phyloP scores from a whole-genome alignment of 257 asterid species.

The Lantana camara region DNA sequence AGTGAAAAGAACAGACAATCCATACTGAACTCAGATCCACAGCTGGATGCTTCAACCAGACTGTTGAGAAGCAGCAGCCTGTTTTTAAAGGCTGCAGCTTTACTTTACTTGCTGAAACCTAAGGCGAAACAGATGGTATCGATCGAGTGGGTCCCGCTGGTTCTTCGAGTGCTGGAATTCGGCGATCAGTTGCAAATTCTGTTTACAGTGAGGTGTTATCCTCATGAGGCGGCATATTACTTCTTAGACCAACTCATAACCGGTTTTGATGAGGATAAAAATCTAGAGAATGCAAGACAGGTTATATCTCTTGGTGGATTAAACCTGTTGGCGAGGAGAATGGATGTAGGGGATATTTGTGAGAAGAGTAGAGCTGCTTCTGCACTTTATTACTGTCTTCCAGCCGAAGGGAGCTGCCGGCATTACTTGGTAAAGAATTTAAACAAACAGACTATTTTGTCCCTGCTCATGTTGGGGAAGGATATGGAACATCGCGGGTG shows the following conservation, averaged over 20 bases:
- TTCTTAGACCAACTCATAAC: slow-evolving; percentile 60
- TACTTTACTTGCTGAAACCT: slow-evolving; percentile 67
- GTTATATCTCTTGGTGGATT: slow-evolving; percentile 70
- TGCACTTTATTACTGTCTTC: slow-evolving; percentile 55
- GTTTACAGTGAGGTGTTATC: slow-evolving; percentile 54
- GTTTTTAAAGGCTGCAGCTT: slow-evolving; percentile 72
- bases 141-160: slow-evolving; percentile 71
- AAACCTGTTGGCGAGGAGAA: slow-evolving; percentile 57
- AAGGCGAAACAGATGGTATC: slow-evolving; percentile 72
- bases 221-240: slow-evolving; percentile 74
- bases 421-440: slow-evolving; percentile 61
- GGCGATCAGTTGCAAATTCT: slow-evolving; percentile 70
- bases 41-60: slow-evolving; percentile 53
- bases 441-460: slow-evolving; percentile 45
- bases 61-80: slow-evolving; percentile 63
- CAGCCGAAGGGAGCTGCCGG: slow-evolving; percentile 72
- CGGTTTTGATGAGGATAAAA: slow-evolving; percentile 65
- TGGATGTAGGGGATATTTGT: slow-evolving; percentile 52
- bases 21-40: slow-evolving; percentile 62
- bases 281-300: slow-evolving; percentile 63
- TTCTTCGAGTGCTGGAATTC: slow-evolving; percentile 78
- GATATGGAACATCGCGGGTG: slow-evolving; percentile 30
- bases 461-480: slow-evolving; percentile 45
- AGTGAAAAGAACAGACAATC: slow-evolving; percentile 47
- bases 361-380: slow-evolving; percentile 62